phyloP scores from a whole-genome alignment of 805 yeast species.

The Candida quercuum region DNA sequence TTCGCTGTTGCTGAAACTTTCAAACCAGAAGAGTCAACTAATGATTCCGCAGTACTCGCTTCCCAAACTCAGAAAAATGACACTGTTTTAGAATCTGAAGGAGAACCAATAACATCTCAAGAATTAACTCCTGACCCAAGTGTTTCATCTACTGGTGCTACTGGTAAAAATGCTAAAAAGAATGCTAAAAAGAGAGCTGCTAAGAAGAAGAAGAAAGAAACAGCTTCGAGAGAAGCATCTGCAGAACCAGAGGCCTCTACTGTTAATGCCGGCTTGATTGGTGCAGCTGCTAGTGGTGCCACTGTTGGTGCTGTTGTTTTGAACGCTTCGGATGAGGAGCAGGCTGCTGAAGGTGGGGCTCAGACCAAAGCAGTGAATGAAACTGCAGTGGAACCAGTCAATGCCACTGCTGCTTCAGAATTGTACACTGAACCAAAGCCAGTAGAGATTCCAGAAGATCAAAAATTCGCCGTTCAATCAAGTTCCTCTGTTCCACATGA shows the following conservation, averaged over 20 bases:
- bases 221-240: background rate
- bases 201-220: conserved; percentile 16
- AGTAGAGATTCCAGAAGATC: conserved; percentile 17
- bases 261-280: background rate
- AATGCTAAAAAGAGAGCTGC: conserved; percentile 20
- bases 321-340: too few species aligned
- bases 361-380: conserved; percentile 1
- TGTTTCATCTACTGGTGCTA: conserved; percentile 7
- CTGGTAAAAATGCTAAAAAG: conserved; percentile 17
- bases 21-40: background rate
- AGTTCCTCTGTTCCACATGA: conserved; percentile 5
- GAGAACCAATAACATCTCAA: background rate
- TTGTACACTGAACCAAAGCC: conserved; percentile 11
- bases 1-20: conserved; percentile 4
- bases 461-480: conserved; percentile 14
- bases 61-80: too few species aligned
- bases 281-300: conserved; percentile 4
- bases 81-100: too few species aligned
- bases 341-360: too few species aligned
- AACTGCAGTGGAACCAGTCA: conserved; percentile 1
- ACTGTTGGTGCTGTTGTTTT: conserved; percentile 2
- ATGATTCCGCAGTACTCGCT: too few species aligned
- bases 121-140: background rate
- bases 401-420: conserved; percentile 1
- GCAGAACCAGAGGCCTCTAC: conserved; percentile 1